Evolutionary conservation across 139 green algal genomes (phyloP).

Genomic region (Auxenochlorella protothecoides): DNA sequence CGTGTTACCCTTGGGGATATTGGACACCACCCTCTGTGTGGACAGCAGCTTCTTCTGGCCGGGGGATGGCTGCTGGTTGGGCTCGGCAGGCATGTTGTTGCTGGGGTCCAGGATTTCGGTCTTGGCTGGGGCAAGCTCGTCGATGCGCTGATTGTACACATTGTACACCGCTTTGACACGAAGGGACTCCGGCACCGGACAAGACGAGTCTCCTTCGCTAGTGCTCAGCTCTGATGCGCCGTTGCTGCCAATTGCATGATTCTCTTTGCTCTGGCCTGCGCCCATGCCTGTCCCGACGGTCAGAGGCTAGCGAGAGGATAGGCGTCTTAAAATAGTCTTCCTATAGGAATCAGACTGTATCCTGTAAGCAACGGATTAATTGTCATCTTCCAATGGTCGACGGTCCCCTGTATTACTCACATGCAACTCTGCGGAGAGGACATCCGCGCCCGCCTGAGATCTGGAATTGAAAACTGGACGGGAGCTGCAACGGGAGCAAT

Average conservation of each 20-base stretch:
- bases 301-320: too few species aligned
- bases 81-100: slow-evolving; percentile 86
- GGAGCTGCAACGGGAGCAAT: too few species aligned
- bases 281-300: neutral
- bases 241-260: neutral
- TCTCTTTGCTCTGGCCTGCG: neutral
- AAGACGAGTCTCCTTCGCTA: slow-evolving; percentile 4
- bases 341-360: too few species aligned
- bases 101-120: slow-evolving; percentile 53
- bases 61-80: slow-evolving; percentile 76
- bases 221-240: neutral
- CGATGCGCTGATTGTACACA: slow-evolving; percentile 77
- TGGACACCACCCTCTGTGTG: slow-evolving; percentile 53
- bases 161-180: slow-evolving; percentile 68
- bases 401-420: too few species aligned
- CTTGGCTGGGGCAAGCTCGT: slow-evolving; percentile 24
- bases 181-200: slow-evolving; percentile 28
- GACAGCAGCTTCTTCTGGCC: slow-evolving; percentile 72
- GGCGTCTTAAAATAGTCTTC: too few species aligned
- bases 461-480: too few species aligned
- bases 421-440: too few species aligned
- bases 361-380: too few species aligned
- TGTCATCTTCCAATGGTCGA: too few species aligned
- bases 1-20: slow-evolving; percentile 87
- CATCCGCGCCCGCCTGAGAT: too few species aligned